These are phyloP conservation scores for Orbilia javanica DNA, from an alignment of 2,329 filamentous ascomycete species.

Conservation along the genomic window DNA sequence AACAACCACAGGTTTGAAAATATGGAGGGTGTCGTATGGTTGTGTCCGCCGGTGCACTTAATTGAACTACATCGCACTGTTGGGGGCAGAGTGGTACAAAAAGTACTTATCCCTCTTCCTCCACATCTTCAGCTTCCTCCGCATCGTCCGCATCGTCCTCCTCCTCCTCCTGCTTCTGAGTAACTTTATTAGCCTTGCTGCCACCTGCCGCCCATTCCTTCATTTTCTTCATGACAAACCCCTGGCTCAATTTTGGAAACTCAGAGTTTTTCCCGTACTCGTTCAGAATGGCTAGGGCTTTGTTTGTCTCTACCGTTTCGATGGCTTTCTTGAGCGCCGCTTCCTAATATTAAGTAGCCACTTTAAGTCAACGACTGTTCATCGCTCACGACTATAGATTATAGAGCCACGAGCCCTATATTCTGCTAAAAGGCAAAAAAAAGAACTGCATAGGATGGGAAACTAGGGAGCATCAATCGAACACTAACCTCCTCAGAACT, in stretches of 20 bases:
- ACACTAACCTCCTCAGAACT: constrained; percentile 12
- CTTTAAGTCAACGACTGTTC: too few relatives aligned
- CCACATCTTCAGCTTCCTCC: not conserved
- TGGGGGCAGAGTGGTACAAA: not conserved
- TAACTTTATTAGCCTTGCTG: not conserved
- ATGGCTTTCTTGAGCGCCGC: constrained; percentile 26
- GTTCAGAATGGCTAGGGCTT: constrained; percentile 15
- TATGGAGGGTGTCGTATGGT: too few relatives aligned
- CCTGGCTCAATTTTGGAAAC: constrained; percentile 30
- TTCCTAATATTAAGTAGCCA: constrained; percentile 37
- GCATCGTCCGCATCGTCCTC: too few relatives aligned
- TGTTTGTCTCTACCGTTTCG: constrained; percentile 22
- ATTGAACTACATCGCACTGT: too few relatives aligned
- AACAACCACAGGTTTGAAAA: too few relatives aligned
- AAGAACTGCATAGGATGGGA: not conserved
- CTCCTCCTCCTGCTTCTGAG: not conserved
- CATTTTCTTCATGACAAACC: constrained; percentile 35
- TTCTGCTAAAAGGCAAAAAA: not conserved
- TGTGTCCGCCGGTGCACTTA: too few relatives aligned
- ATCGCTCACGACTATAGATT: too few relatives aligned
- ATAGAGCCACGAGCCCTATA: too few relatives aligned
- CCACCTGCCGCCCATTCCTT: constrained; percentile 27
- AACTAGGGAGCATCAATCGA: not conserved
- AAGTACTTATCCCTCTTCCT: not conserved
- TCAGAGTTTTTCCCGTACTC: constrained; percentile 19